These are phyloP conservation scores for Stygiomarasmius scandens DNA, from an alignment of 1,284 basidiomycete genomes.

Conservation along the genomic window DNA sequence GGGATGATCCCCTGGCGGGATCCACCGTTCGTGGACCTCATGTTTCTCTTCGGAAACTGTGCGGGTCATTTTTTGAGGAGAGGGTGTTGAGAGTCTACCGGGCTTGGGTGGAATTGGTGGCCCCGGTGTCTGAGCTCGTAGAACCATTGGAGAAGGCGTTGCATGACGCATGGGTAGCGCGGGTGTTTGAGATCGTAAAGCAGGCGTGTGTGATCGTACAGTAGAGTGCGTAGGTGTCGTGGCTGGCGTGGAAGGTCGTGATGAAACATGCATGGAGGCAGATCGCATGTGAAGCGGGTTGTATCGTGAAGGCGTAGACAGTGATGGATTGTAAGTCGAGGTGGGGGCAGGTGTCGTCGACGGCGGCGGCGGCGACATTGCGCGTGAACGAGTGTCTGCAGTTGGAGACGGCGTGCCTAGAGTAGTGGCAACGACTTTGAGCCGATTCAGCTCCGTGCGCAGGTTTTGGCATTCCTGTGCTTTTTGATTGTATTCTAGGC, in stretches of 20 bases:
- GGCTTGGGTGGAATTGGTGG: conserved; percentile 32
- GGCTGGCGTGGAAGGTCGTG: conserved; percentile 55
- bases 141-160: conserved; percentile 21
- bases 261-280: conserved; percentile 45
- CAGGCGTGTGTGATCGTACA: conserved; percentile 32
- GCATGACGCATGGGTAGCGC: conserved; percentile 9
- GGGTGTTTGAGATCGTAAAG: conserved; percentile 30
- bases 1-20: conserved; percentile 36
- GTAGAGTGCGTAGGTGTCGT: conserved; percentile 27
- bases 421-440: conserved; percentile 50
- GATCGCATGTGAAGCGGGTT: conserved; percentile 53
- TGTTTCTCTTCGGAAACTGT: conserved; percentile 57
- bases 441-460: conserved; percentile 62
- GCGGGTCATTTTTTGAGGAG: conserved; percentile 49
- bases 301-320: conserved; percentile 45
- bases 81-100: conserved; percentile 30
- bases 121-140: conserved; percentile 30
- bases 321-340: conserved; percentile 31
- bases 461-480: conserved; percentile 69
- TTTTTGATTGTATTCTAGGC: conserved; percentile 64
- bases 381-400: conserved; percentile 29
- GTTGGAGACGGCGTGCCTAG: conserved; percentile 31
- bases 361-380: conserved; percentile 38
- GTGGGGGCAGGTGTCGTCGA: conserved; percentile 35
- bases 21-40: conserved; percentile 52